Conservation (phyloP, 192 early-diverging fungal genomes). For the Gonapodya prolifera region DNA sequence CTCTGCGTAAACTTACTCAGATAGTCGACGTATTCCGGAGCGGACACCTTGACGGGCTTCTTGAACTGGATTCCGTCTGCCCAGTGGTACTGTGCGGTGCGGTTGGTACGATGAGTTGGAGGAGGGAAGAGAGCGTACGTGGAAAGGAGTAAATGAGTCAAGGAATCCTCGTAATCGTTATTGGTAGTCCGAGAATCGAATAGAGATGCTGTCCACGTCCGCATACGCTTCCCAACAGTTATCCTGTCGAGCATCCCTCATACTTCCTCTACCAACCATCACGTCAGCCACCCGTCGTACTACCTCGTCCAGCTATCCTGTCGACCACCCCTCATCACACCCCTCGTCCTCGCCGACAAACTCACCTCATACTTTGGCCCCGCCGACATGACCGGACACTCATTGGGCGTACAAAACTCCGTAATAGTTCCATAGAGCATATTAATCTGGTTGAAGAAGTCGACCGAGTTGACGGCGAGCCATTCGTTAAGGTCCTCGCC, state of each 20-base stretch:
- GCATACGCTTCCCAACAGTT: too few species aligned
- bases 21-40: constrained; percentile 79
- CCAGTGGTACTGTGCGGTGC: constrained; percentile 89
- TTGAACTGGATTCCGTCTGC: constrained; percentile 67
- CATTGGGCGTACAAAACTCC: constrained; percentile 70
- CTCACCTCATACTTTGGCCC: constrained; percentile 52
- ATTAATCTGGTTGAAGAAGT: constrained; percentile 96
- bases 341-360: too few species aligned
- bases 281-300: too few species aligned
- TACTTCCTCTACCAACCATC: too few species aligned
- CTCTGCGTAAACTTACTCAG: too few species aligned
- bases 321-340: too few species aligned
- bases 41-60: constrained; percentile 76
- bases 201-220: too few species aligned
- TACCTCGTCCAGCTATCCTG: too few species aligned
- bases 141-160: constrained; percentile 10
- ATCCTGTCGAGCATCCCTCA: too few species aligned
- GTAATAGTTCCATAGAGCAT: constrained; percentile 73
- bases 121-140: constrained; percentile 11
- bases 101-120: constrained; percentile 15
- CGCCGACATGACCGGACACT: constrained; percentile 84
- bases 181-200: too few species aligned
- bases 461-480: constrained; percentile 85
- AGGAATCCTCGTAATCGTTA: too few species aligned
- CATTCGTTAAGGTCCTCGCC: constrained; percentile 85